Evolutionary conservation across 1,284 basidiomycete genomes (phyloP), one percentile per base, ranked within the genome.

Genomic region (Pseudozyma tsukubaensis): DNA sequence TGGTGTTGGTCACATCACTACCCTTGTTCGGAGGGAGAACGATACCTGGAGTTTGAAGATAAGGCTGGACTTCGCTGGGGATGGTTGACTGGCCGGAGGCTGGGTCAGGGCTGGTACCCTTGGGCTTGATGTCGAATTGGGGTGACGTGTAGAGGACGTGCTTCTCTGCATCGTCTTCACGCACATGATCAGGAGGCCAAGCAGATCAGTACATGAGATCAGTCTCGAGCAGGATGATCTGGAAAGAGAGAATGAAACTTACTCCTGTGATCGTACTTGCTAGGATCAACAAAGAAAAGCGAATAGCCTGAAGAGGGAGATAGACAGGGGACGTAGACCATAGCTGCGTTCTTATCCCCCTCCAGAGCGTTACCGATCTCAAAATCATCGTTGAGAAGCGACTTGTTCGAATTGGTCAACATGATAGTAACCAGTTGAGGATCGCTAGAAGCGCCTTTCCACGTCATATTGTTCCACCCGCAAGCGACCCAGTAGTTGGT

Each of bases 401-500:
- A 58, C 40, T 67, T 67, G 68, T 75, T 64, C 4, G 59, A 14
- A 29, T 67, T 60, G 24, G 56, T 59, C 14, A 75, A 59, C 59
- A 66, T 55, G 43, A 75, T 61, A 14, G 67, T 67, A 13, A 75
- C 49, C 4, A 35, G 21, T 4, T 29, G 24, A 0, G 68, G 56
- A 50, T 67, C 59, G 12, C 19, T 21, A 1, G 53, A 1, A n/a
- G 21, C 18, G 14, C 21, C 37, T 14, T 53, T 63, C 67, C 67
- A 75, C 4, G 59, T 56, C 50, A 74, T 50, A 18, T 60, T 61
- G 57, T 74, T 74, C 62, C 63, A 69, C 1, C 67, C 66, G 19
- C 72, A 74, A 3, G 72, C 62, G 19, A 74, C 72, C 72, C 72
- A 74, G 63, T 74, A 70, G 45, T 66, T 39, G 14, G 72, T 36